Evolutionary conservation across 148 eudicot genomes (phyloP).

Genomic region (Linanthus parryae): DNA sequence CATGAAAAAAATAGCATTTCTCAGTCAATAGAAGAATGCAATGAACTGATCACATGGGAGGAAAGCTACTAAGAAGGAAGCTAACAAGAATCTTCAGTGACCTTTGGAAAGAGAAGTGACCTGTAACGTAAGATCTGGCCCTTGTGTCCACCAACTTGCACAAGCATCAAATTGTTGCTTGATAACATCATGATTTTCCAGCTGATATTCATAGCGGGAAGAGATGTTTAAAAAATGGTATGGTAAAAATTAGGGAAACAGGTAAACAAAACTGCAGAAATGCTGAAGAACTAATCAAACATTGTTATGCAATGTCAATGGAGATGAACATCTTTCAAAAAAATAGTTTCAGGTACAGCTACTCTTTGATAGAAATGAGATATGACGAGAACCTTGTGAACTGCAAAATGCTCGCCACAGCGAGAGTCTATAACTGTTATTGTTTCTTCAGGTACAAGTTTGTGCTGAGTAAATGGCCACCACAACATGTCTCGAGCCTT

Average conservation of each 20-base stretch:
- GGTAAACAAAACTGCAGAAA: no score
- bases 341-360: background rate
- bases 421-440: constrained; percentile 96
- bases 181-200: constrained; percentile 29
- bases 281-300: no score
- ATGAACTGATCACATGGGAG: no score
- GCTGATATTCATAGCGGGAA: no score
- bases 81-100: background rate
- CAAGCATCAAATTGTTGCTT: constrained; percentile 88
- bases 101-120: constrained; percentile 30
- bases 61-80: no score
- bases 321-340: no score
- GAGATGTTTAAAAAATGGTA: constrained; percentile 1
- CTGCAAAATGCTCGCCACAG: constrained; percentile 80
- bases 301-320: no score
- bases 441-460: constrained; percentile 65
- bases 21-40: background rate
- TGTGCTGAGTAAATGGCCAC: constrained; percentile 99
- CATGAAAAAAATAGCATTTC: no score
- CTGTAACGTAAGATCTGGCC: constrained; percentile 81
- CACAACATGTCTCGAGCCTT: constrained; percentile 71
- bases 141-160: constrained; percentile 99
- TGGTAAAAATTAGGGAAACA: background rate
- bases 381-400: constrained; percentile 90
- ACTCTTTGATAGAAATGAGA: no score